Evolutionary conservation across 169 alveolate genomes (phyloP), one percentile per base, ranked within the genome.

Genomic region (Ichthyophthirius multifiliis): DNA sequence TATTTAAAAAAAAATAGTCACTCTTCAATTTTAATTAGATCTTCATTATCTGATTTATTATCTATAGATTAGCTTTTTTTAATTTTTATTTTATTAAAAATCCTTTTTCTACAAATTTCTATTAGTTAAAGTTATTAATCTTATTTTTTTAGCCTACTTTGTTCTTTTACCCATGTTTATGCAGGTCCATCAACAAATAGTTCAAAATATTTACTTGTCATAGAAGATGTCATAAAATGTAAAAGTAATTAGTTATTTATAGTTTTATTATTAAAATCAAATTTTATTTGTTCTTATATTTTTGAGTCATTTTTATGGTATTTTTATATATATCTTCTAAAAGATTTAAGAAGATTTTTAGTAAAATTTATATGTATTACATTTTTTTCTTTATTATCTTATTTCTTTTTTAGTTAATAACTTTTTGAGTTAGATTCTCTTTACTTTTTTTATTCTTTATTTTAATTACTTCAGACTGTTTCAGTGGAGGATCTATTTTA

Each of bases 131-230:
- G 18, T 55, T 55, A 15, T 55, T 55, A 23, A 27, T 55, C 71
- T 55, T 55, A 55, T 39, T 55, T 55, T 55, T 55, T 55, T 13
- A 55, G 71, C 23, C 71, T 34, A 39, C 71, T 55, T 55, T 55
- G 10, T 27, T 55, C 71, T 7, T 55, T 55, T 27, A 55, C 71
- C 71, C 71, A 55, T 55, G 23, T 55, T 9, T 55, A 55, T 4
- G 71, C 71, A 23, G 71, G 71, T 15, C 71, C 71, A 55, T 55
- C 71, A 3, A 55, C 71, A 55, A 55, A 55, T 39, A 55, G 23
- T 23, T 55, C 23, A 7, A 55, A 55, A 23, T 55, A 55, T 23
- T 55, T 39, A 27, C 15, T 27, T n/a, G 41, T 55, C 10, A 55
- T 18, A 15, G 41, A 1, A 6, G 43, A 27, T 20, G 71, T 55